Percentiles rank a stretch among this genome's conserved stretches.
Conservation (phyloP, 1,284 basidiomycete species). For the Stereum hirsutum region DNA sequence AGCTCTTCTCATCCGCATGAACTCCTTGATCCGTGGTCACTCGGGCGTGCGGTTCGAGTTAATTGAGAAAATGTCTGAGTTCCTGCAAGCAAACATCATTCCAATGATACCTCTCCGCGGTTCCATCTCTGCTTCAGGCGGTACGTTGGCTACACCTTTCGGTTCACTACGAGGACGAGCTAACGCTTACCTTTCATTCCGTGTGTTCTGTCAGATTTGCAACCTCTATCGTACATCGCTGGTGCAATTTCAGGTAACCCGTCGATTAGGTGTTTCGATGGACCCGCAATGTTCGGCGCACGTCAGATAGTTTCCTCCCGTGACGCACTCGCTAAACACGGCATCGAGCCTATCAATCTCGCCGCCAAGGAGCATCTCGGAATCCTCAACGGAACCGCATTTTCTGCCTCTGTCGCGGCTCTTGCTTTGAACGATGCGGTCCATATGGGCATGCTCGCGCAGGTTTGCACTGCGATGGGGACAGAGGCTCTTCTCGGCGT, state of each 20-base stretch:
- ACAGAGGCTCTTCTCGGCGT: conserved; percentile 74
- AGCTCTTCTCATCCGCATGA: conserved; percentile 80
- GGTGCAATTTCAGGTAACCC: conserved; percentile 73
- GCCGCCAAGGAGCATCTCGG: conserved; percentile 79
- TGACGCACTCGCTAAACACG: conserved; percentile 59
- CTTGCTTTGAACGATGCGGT: conserved; percentile 67
- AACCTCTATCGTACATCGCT: conserved; percentile 80
- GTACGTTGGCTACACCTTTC: conserved; percentile 22
- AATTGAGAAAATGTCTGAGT: conserved; percentile 69
- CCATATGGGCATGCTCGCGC: conserved; percentile 61
- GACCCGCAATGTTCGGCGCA: conserved; percentile 38
- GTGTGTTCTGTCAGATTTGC: conserved; percentile 40
- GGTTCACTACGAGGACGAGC: not conserved
- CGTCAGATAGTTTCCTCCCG: conserved; percentile 50
- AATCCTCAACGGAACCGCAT: conserved; percentile 79
- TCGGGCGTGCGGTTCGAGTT: conserved; percentile 80
- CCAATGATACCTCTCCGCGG: conserved; percentile 81
- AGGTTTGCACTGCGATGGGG: conserved; percentile 79
- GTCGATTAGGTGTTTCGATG: conserved; percentile 67
- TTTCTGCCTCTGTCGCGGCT: conserved; percentile 55
- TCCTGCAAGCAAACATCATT: conserved; percentile 67
- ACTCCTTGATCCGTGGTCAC: conserved; percentile 83
- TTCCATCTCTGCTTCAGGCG: conserved; percentile 77
- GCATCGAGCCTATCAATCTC: conserved; percentile 60
- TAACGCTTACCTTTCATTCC: too few species aligned